phyloP scores from a whole-genome alignment of 371 early-diverging fungal genomes.

The Zopfochytrium polystomum region DNA sequence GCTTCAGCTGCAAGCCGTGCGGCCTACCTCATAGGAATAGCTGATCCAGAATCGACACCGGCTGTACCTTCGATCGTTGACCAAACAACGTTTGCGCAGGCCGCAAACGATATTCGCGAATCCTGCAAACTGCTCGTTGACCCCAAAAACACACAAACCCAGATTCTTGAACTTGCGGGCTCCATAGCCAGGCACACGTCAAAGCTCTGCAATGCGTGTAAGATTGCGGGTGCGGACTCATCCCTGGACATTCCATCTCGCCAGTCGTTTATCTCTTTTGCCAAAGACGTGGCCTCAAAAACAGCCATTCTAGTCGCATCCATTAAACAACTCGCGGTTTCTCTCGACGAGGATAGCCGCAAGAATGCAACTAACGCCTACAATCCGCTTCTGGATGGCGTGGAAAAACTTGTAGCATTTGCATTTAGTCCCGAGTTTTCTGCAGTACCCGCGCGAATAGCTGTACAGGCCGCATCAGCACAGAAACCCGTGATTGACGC shows the following conservation, averaged over 20 bases:
- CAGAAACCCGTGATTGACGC: slow-evolving; percentile 43
- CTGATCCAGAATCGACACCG: slow-evolving; percentile 41
- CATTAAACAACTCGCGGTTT: slow-evolving; percentile 44
- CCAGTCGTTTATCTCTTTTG: slow-evolving; percentile 30
- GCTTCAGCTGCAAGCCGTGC: slow-evolving; percentile 36
- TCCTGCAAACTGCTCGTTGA: slow-evolving; percentile 38
- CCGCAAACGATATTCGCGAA: slow-evolving; percentile 32
- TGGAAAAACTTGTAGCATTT: slow-evolving; percentile 33
- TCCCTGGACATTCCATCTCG: slow-evolving; percentile 18
- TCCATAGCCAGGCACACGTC: slow-evolving; percentile 44
- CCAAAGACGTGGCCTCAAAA: slow-evolving; percentile 38
- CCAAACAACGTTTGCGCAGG: slow-evolving; percentile 19
- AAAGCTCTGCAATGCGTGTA: slow-evolving; percentile 37
- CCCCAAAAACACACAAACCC: slow-evolving; percentile 30
- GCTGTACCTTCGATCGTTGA: slow-evolving; percentile 36
- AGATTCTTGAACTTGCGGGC: slow-evolving; percentile 41
- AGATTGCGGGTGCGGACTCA: slow-evolving; percentile 31
- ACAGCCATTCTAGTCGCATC: slow-evolving; percentile 38
- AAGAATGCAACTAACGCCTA: slow-evolving; percentile 22
- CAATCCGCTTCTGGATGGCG: slow-evolving; percentile 35
- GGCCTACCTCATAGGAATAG: slow-evolving; percentile 44
- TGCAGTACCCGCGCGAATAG: slow-evolving; percentile 39
- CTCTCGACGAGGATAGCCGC: slow-evolving; percentile 22
- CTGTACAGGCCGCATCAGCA: slow-evolving; percentile 20
- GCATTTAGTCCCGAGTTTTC: slow-evolving; percentile 39